Base-by-base conservation (phyloP, 2,329 filamentous ascomycete species). In the Myriangium duriaei region DNA sequence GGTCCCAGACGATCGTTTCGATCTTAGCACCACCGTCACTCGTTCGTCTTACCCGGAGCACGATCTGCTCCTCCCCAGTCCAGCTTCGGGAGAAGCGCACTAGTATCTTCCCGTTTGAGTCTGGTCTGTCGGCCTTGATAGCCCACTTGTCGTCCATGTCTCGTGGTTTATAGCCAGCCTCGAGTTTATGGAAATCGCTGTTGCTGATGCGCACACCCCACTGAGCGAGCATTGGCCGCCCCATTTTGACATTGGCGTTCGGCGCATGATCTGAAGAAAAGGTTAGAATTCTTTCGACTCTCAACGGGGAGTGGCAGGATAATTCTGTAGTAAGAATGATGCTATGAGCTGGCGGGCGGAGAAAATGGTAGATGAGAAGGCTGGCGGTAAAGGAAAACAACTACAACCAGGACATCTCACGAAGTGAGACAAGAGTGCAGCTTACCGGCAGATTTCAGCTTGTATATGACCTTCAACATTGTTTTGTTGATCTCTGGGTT, bases 401-500 rank as follows among this genome's bases (percentile, higher is more conserved):
- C n/a, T n/a, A n/a, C n/a, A n/a, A n/a, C n/a, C n/a, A n/a, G n/a
- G n/a, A n/a, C n/a, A n/a, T n/a, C n/a, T n/a, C n/a, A n/a, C n/a
- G n/a, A n/a, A n/a, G n/a, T n/a, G n/a, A n/a, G n/a, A n/a, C n/a
- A n/a, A n/a, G n/a, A n/a, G n/a, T n/a, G n/a, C n/a, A n/a, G n/a
- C n/a, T n/a, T n/a, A n/a, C n/a, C n/a, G n/a, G n/a, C n/a, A n/a
- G n/a, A n/a, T n/a, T n/a, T n/a, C n/a, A n/a, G n/a, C n/a, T n/a
- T n/a, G n/a, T n/a, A n/a, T n/a, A n/a, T n/a, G n/a, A n/a, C 21
- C 17, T 33, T 30, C 4, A 39, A 14, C 36, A 39, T 39, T 10
- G 19, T 10, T 18, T 6, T 15, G 18, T 56, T 57, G 5, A 54
- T 45, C 19, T 52, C 32, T 9, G 53, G 52, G 39, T 56, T 56